These are phyloP conservation scores for Tetrastigma voinierianum DNA, from an alignment of 164 flowering plant genomes.

Conservation along the genomic window DNA sequence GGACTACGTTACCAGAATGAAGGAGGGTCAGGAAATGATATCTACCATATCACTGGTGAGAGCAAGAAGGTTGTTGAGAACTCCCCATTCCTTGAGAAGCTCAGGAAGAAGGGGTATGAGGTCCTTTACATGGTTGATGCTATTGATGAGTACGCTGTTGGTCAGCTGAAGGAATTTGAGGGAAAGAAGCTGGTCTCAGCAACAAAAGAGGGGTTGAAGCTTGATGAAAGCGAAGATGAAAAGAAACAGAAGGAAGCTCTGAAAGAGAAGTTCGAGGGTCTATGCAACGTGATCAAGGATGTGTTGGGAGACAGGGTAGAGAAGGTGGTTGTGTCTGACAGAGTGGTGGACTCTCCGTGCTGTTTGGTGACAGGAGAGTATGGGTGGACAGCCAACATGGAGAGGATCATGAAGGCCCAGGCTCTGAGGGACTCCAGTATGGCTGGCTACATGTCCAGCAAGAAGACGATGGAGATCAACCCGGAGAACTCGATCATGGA, in stretches of 20 bases:
- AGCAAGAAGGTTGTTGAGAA: conserved; percentile 62
- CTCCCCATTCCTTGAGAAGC: conserved; percentile 62
- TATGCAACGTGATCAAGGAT: conserved; percentile 48
- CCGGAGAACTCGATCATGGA: conserved; percentile 53
- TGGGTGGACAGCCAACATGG: conserved; percentile 44
- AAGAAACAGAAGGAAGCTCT: conserved; percentile 28
- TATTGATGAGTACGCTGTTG: conserved; percentile 39
- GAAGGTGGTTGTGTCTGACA: conserved; percentile 32
- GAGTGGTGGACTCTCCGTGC: conserved; percentile 36
- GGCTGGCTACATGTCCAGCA: conserved; percentile 53
- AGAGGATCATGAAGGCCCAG: conserved; percentile 50
- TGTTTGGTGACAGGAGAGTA: conserved; percentile 42
- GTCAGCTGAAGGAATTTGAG: conserved; percentile 42
- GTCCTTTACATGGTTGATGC: conserved; percentile 48
- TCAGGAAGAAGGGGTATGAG: conserved; percentile 49
- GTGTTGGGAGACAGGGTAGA: conserved; percentile 39
- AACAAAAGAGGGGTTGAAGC: conserved; percentile 39
- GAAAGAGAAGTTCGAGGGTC: conserved; percentile 42
- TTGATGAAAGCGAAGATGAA: conserved; percentile 43
- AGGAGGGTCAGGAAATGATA: conserved; percentile 55
- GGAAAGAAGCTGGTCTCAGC: conserved; percentile 46
- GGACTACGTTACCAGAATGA: conserved; percentile 61
- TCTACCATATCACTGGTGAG: conserved; percentile 48
- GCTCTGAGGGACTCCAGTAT: conserved; percentile 50
- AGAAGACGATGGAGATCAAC: conserved; percentile 59